Conservation (phyloP, 805 yeast species). For the Yarrowia bubula region DNA sequence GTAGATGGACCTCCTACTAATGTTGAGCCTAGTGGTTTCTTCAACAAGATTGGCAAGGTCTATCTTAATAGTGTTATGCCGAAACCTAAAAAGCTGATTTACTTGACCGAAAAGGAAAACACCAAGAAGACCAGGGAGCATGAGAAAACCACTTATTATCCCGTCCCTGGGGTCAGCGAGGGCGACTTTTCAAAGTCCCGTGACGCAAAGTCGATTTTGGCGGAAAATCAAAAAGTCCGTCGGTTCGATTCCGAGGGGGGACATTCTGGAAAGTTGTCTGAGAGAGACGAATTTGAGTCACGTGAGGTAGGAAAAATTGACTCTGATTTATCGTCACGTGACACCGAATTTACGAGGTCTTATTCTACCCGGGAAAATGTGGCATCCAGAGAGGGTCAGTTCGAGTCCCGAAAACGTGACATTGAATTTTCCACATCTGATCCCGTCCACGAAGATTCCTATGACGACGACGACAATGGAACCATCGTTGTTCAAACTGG, state of each 20-base stretch:
- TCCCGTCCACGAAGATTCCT: background rate
- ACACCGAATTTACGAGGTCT: too few relatives aligned
- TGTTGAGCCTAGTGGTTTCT: background rate
- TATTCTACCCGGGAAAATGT: too few relatives aligned
- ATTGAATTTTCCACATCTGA: background rate
- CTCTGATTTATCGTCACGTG: too few relatives aligned
- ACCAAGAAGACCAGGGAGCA: background rate
- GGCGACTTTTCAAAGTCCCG: background rate
- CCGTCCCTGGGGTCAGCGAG: background rate
- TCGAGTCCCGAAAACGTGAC: too few relatives aligned
- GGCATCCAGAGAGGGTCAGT: too few relatives aligned
- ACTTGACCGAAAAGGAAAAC: background rate
- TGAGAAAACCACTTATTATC: background rate
- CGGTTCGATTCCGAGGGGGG: too few relatives aligned
- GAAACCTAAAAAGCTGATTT: background rate
- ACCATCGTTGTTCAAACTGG: background rate
- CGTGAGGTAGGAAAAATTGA: background rate
- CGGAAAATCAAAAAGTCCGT: too few relatives aligned
- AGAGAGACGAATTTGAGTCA: background rate
- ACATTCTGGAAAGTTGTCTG: too few relatives aligned
- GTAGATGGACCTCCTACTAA: background rate
- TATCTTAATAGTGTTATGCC: background rate
- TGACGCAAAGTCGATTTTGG: background rate
- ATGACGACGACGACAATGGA: constrained; percentile 14
- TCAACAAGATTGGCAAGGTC: background rate